phyloP scores from a whole-genome alignment of 2,329 filamentous ascomycete genomes.

The Aspergillus melleus region DNA sequence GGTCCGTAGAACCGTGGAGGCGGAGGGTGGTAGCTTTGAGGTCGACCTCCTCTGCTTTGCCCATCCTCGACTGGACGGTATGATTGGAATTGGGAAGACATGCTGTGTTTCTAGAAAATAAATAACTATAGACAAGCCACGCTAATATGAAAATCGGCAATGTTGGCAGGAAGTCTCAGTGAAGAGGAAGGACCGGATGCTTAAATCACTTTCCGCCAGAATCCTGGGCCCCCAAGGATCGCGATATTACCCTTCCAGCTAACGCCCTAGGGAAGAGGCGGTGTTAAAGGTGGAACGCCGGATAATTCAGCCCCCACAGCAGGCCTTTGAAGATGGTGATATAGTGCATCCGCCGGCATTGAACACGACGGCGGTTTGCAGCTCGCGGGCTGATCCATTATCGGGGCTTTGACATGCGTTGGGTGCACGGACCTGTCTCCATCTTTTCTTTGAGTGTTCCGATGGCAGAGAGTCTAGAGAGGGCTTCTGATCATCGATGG shows the following conservation, averaged over 20 bases:
- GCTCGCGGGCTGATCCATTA: not conserved
- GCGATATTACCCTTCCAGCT: not conserved
- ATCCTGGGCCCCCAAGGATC: not conserved
- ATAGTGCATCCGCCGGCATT: not conserved
- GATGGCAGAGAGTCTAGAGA: not conserved
- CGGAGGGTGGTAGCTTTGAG: not conserved
- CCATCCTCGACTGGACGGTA: not conserved
- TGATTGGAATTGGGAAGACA: not conserved
- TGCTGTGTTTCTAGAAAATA: not conserved
- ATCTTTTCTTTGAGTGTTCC: not conserved
- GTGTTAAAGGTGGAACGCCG: not conserved
- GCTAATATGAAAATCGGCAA: not conserved
- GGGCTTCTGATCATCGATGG: too few species aligned
- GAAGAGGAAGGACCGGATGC: not conserved
- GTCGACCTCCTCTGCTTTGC: not conserved
- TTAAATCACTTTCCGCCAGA: not conserved
- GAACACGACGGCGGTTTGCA: not conserved
- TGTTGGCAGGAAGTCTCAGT: not conserved
- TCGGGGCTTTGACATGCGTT: not conserved
- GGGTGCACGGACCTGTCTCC: not conserved
- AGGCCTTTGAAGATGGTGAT: not conserved
- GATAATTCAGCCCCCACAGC: not conserved
- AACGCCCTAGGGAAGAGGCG: not conserved
- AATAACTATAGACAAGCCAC: not conserved
- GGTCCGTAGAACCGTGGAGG: not conserved